phyloP scores from a whole-genome alignment of 805 yeast genomes.

The Yarrowia alimentaria region DNA sequence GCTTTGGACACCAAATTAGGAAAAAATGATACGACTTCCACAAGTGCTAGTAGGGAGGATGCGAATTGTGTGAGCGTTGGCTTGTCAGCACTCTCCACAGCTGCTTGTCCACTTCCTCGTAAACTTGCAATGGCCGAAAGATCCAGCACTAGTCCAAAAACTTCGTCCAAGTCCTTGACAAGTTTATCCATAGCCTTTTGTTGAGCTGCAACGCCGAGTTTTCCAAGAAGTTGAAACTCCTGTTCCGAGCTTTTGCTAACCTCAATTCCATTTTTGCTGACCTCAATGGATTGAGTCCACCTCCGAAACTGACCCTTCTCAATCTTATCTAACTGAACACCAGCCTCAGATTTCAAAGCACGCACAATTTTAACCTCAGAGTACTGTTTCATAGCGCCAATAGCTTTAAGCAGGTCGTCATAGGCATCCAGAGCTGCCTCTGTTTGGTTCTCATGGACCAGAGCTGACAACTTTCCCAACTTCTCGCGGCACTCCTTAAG shows the following conservation, averaged over 20 bases:
- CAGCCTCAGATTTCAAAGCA: conserved; percentile 3
- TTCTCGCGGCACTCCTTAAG: conserved; percentile 2
- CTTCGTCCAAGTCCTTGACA: conserved; percentile 6
- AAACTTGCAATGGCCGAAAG: too few species aligned
- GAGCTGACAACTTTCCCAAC: background rate
- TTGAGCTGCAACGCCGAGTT: background rate
- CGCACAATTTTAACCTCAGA: conserved; percentile 17
- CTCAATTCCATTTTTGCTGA: background rate
- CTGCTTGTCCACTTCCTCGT: too few species aligned
- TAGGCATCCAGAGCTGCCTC: conserved; percentile 13
- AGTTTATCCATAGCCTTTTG: background rate
- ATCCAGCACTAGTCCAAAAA: background rate
- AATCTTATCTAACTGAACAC: background rate
- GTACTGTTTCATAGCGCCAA: conserved; percentile 8
- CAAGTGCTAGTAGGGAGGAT: background rate
- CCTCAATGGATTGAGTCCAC: background rate
- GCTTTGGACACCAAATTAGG: conserved; percentile 1
- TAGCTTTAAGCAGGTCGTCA: background rate
- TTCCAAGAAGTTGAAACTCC: background rate
- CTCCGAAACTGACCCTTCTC: background rate
- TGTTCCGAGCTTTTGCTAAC: background rate
- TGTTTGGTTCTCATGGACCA: background rate
- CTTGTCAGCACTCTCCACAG: too few species aligned
- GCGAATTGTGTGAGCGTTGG: background rate
- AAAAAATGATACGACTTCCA: background rate